Base-by-base conservation (phyloP, 805 yeast genomes). In the Ogataea ganodermae region DNA sequence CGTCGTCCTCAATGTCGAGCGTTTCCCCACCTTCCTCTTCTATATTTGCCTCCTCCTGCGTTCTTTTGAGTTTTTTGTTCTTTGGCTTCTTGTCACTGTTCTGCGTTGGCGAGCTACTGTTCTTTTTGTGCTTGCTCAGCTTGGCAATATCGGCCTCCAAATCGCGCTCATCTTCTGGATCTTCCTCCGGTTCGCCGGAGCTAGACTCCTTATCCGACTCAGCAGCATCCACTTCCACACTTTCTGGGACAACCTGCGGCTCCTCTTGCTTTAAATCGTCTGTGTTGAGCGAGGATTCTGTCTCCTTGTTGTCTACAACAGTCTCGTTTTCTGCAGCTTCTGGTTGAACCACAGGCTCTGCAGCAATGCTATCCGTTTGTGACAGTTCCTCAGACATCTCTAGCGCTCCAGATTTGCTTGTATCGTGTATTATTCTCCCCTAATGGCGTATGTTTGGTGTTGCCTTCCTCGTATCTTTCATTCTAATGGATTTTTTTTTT, bases 1-100 rank as follows among this genome's bases (percentile, higher is more conserved):
- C 60, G 33, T 67, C 70, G 37, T 63, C 67, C 17, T 63, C 53
- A 2, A 43, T 47, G 26, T 53, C 43, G 9, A 31, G 31, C 17
- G 45, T 45, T 12, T 46, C 51, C 5, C 16, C 46, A 21, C 43
- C 52, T 28, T 44, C 52, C 6, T 39, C 38, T 16, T 39, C 23
- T 3, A 22, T 30, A 21, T 46, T 48, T 5, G 51, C 41, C 30
- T 38, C 42, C 4, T 22, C 12, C 13, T 28, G 48, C 18, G 47
- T 24, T 43, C 58, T 46, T 44, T 45, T 56, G 24, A 45, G 42
- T 46, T 45, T 42, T 45, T 28, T 55, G 47, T 48, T 49, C 41
- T 43, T 44, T 4, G 39, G 43, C 37, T 45, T 49, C 40, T 43
- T 44, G 23, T 47, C 48, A 17, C 36, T 33, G 28, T 41, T 47